Conservation (phyloP, 345 rosid genomes). For the Abelmoschus esculentus region DNA sequence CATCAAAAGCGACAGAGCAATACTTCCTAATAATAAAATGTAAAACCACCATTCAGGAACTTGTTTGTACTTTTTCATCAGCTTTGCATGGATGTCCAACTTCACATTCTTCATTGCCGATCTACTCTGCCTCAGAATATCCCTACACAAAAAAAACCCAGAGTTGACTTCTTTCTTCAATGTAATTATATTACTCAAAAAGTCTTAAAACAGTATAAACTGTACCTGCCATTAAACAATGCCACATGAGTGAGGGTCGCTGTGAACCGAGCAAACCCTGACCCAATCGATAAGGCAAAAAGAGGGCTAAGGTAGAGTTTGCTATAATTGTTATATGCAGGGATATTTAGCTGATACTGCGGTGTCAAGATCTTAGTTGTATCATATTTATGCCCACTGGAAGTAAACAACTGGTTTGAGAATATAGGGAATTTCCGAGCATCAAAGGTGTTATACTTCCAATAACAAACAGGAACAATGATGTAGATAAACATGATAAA, state of each 20-base stretch:
- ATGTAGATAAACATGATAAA: slow-evolving; percentile 91
- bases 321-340: slow-evolving; percentile 64
- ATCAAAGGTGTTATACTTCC: slow-evolving; percentile 86
- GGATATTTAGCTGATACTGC: slow-evolving; percentile 47
- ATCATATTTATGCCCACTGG: slow-evolving; percentile 69
- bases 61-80: slow-evolving; percentile 78
- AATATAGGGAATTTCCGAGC: slow-evolving; percentile 84
- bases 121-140: slow-evolving; percentile 73
- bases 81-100: slow-evolving; percentile 67
- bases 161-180: background rate
- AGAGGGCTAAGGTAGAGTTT: slow-evolving; percentile 96
- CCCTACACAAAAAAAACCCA: slow-evolving; percentile 40
- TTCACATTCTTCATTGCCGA: slow-evolving; percentile 62
- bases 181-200: background rate
- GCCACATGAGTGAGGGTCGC: slow-evolving; percentile 96
- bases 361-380: slow-evolving; percentile 75
- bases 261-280: slow-evolving; percentile 92
- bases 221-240: slow-evolving; percentile 84
- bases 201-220: slow-evolving; percentile 3
- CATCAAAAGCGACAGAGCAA: slow-evolving; percentile 56
- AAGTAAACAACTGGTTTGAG: slow-evolving; percentile 77
- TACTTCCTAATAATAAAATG: slow-evolving; percentile 52
- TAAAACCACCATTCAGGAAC: slow-evolving; percentile 96
- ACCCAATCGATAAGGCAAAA: slow-evolving; percentile 95
- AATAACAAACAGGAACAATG: slow-evolving; percentile 84